phyloP scores from a whole-genome alignment of 2,329 filamentous ascomycete genomes.

The Pseudogymnoascus sp. region DNA sequence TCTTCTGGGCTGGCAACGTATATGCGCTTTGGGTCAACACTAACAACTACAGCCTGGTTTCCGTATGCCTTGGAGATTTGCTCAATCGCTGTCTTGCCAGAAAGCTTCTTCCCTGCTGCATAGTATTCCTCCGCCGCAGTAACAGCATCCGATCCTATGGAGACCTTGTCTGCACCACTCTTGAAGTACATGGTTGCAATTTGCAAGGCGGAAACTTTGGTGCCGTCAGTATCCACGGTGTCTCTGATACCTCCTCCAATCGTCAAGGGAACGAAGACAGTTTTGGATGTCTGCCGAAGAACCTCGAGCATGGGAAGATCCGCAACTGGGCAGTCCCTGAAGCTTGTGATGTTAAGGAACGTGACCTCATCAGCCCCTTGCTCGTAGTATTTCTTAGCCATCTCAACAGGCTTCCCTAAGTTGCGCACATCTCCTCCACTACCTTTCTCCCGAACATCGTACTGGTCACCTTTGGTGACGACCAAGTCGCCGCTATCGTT shows the following conservation, averaged over 20 bases:
- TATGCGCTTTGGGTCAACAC: slow-evolving; percentile 84
- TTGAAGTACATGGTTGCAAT: slow-evolving; percentile 97
- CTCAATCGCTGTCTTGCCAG: slow-evolving; percentile 85
- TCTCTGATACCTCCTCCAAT: slow-evolving; percentile 94
- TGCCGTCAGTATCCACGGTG: slow-evolving; percentile 81
- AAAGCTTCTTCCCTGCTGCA: slow-evolving; percentile 56
- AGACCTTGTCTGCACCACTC: slow-evolving; percentile 93
- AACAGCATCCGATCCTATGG: slow-evolving; percentile 91
- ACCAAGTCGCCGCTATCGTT: slow-evolving; percentile 94
- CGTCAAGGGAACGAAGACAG: slow-evolving; percentile 92
- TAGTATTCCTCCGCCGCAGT: slow-evolving; percentile 89
- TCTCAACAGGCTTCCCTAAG: slow-evolving; percentile 90
- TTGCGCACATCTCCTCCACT: slow-evolving; percentile 67
- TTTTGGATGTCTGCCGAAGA: slow-evolving; percentile 73
- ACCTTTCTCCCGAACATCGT: slow-evolving; percentile 89
- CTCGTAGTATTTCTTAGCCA: slow-evolving; percentile 90
- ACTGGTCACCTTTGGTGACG: slow-evolving; percentile 97
- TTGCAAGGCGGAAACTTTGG: slow-evolving; percentile 77
- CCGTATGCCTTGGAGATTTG: slow-evolving; percentile 90
- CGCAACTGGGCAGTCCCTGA: slow-evolving; percentile 86
- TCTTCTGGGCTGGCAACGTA: slow-evolving; percentile 66
- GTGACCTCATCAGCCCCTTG: slow-evolving; percentile 95
- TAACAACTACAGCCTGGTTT: slow-evolving; percentile 93
- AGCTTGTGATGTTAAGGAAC: slow-evolving; percentile 96
- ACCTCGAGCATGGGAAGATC: slow-evolving; percentile 97